Evolutionary conservation across 805 yeast genomes (phyloP).

Genomic region (Hanseniaspora pseudoguilliermondii): DNA sequence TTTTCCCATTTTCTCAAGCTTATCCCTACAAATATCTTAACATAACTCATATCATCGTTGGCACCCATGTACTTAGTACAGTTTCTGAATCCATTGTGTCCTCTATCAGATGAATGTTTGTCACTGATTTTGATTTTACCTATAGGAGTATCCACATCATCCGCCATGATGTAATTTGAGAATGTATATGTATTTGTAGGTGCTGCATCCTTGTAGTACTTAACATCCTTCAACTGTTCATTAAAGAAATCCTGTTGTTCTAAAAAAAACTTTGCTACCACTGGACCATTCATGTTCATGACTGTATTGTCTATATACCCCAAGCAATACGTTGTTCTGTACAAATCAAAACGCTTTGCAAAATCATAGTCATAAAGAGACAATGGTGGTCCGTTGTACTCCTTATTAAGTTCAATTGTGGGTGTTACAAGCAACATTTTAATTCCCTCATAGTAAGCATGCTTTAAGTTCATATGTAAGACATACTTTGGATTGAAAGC

Average conservation of each 20-base stretch:
- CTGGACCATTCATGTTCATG: slow-evolving; percentile 1
- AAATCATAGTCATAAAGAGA: not conserved
- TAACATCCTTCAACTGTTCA: not conserved
- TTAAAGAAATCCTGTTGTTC: not conserved
- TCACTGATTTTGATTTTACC: not conserved
- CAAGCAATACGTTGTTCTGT: not conserved
- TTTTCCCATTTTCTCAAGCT: not conserved
- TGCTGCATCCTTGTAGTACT: not conserved
- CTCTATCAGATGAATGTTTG: not conserved
- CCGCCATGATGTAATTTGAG: slow-evolving; percentile 5
- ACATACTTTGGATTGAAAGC: not conserved
- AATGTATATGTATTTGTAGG: not conserved
- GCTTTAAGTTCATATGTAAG: not conserved
- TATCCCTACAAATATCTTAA: not conserved
- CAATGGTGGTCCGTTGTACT: not conserved
- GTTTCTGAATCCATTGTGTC: slow-evolving; percentile 4
- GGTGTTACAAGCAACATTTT: not conserved
- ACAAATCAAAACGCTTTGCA: not conserved
- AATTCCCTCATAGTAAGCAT: not conserved
- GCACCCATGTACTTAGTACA: not conserved
- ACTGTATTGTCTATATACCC: not conserved
- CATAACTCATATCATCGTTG: not conserved
- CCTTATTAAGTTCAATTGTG: not conserved
- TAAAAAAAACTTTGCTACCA: not conserved
- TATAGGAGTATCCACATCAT: slow-evolving; percentile 1